These are phyloP conservation scores for Colletotrichum camelliae DNA, from an alignment of 2,329 filamentous ascomycete species.

Conservation along the genomic window DNA sequence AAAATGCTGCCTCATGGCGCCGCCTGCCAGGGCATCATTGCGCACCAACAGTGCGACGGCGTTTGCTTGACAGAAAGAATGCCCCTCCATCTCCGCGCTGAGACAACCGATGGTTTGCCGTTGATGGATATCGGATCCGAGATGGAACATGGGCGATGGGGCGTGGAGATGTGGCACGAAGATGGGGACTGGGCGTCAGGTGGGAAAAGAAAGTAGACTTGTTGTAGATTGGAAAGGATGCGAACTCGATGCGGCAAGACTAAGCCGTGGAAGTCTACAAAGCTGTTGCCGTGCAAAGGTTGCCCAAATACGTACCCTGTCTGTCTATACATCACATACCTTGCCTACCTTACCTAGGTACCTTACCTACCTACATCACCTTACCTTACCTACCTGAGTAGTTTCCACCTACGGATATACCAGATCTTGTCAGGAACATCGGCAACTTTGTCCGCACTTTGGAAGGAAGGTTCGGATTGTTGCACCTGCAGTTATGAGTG, in stretches of 20 bases:
- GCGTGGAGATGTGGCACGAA: not conserved
- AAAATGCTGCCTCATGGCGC: constrained; percentile 6
- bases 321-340: not conserved
- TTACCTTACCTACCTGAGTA: not conserved
- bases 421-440: not conserved
- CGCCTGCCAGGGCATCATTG: not conserved
- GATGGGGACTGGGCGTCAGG: not conserved
- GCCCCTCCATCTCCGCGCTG: constrained; percentile 6
- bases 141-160: not conserved
- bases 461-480: not conserved
- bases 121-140: constrained; percentile 15
- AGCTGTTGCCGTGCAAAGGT: not conserved
- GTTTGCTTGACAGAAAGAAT: not conserved
- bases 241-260: not conserved
- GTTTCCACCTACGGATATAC: not conserved
- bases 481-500: not conserved
- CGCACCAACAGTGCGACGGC: not conserved
- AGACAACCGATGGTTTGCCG: constrained; percentile 10
- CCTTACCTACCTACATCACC: not conserved
- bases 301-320: not conserved
- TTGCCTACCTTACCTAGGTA: not conserved
- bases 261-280: not conserved
- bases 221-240: not conserved
- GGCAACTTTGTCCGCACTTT: not conserved
- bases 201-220: not conserved